Evolutionary conservation across 2,329 filamentous ascomycete species (phyloP).

Genomic region (Aspergillus pseudoviridinutans): DNA sequence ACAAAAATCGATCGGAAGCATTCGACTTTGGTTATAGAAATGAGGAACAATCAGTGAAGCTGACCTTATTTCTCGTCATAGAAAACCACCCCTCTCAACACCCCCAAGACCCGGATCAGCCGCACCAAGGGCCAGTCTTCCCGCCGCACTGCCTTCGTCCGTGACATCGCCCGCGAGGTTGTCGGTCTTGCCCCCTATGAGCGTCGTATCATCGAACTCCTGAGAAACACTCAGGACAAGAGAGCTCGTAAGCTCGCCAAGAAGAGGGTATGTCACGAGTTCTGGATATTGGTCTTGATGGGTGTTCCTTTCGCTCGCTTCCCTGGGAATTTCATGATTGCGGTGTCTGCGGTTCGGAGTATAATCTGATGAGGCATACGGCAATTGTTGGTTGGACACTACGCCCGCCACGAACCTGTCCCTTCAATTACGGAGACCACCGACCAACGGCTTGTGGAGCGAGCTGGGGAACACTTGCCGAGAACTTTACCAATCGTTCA

Average conservation of each 20-base stretch:
- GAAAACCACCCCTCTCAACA: constrained; percentile 75
- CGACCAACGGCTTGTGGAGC: neutral
- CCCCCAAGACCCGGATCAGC: constrained; percentile 72
- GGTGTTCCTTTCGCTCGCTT: constrained; percentile 1
- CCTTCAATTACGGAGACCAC: neutral
- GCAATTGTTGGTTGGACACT: neutral
- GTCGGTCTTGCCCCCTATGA: constrained; percentile 92
- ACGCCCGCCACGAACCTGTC: neutral
- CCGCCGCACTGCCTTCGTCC: constrained; percentile 95
- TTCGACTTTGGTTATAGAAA: neutral
- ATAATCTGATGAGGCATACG: neutral
- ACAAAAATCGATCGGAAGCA: neutral
- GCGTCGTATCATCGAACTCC: constrained; percentile 97
- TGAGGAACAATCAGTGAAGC: constrained; percentile 16
- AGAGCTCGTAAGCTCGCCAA: constrained; percentile 97
- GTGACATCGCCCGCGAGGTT: constrained; percentile 98
- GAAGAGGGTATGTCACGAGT: constrained; percentile 75
- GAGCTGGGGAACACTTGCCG: neutral
- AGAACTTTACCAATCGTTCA: neutral
- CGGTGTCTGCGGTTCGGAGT: neutral
- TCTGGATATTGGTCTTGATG: neutral
- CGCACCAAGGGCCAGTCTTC: constrained; percentile 92
- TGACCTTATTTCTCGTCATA: constrained; percentile 48
- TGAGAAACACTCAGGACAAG: constrained; percentile 99
- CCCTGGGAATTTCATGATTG: neutral